Base-by-base conservation (phyloP, 1,284 basidiomycete species). In the Gomphus sp. region DNA sequence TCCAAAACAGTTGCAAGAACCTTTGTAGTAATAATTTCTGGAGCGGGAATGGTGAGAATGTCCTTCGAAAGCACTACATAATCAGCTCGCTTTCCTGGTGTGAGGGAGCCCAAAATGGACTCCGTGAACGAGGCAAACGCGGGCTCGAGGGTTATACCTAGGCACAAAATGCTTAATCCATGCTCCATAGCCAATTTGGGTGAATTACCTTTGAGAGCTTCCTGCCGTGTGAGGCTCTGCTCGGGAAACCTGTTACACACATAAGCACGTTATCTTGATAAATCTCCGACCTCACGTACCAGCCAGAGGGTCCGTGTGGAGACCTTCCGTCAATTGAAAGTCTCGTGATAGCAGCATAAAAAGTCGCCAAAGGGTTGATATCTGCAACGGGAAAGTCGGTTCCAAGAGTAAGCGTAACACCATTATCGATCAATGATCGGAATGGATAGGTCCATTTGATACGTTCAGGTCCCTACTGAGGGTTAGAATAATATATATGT, bases 331-430 rank as follows among this genome's bases (percentile, higher is more conserved):
- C 72, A 0, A 77, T 73, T 33, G 82, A 80, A 2, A 91, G 74
- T 12, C 94, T 80, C 0, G 91, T 79, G 3, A 93, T 81, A 0
- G 93, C 90, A 2, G 93, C 91, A 67, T 94, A 93, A 71, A 96
- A 93, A 1, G 91, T 91, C 2, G 86, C 70, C 11, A 91, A 72
- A 0, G 90, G 90, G 64, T 90, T 88, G 56, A 91, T 85, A 16
- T 80, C 77, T 70, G 95, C 93, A 1, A 98, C 86, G 0, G 93
- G 93, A 71, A 96, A 96, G 70, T 97, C 94, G 2, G 91, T 92
- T 10, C 94, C 93, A 0, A 96, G 76, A 18, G 45, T 50, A 47
- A 43, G 54, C 0, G 90, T 85, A 2, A 94, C 78, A 11, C 85
- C 76, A 2, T 77, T 72, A 16, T 76, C 52, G 14, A 93, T 74